A percentile compares a stretch with the other conserved stretches of the same genome.
Conservation (phyloP, 257 asterid species). For the Henckelia pumila region DNA sequence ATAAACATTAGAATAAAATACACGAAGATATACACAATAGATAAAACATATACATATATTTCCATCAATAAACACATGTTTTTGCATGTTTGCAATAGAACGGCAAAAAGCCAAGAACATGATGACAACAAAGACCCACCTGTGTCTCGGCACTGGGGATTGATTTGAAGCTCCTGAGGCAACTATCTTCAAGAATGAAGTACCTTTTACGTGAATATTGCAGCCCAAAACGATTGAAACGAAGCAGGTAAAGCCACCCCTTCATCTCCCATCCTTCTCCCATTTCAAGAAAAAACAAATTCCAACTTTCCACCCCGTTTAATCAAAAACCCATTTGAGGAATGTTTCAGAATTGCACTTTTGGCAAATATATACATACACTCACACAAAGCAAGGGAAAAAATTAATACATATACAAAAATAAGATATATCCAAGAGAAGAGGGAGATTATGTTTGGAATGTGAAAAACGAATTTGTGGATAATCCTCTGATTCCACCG, state of each 20-base stretch:
- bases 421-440: constrained; percentile 14
- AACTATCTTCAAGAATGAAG: constrained; percentile 71
- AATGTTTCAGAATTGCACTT: constrained; percentile 22
- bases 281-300: constrained; percentile 33
- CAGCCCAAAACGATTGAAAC: constrained; percentile 69
- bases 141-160: constrained; percentile 55
- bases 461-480: constrained; percentile 32
- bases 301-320: constrained; percentile 23
- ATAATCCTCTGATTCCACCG: constrained; percentile 68
- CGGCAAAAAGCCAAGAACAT: not conserved
- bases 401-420: constrained; percentile 16
- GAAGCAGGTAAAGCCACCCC: constrained; percentile 85
- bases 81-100: constrained; percentile 20
- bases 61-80: not conserved
- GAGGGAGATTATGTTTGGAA: constrained; percentile 26
- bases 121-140: constrained; percentile 33
- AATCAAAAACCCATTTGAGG: constrained; percentile 29
- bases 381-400: constrained; percentile 18
- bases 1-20: not conserved
- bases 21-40: not conserved
- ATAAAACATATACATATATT: not conserved
- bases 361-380: constrained; percentile 23
- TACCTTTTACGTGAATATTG: constrained; percentile 83
- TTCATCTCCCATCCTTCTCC: constrained; percentile 68
- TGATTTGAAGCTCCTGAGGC: constrained; percentile 83